phyloP scores from a whole-genome alignment of 768 basidiomycete genomes.

The Leccinum fibrillosum region DNA sequence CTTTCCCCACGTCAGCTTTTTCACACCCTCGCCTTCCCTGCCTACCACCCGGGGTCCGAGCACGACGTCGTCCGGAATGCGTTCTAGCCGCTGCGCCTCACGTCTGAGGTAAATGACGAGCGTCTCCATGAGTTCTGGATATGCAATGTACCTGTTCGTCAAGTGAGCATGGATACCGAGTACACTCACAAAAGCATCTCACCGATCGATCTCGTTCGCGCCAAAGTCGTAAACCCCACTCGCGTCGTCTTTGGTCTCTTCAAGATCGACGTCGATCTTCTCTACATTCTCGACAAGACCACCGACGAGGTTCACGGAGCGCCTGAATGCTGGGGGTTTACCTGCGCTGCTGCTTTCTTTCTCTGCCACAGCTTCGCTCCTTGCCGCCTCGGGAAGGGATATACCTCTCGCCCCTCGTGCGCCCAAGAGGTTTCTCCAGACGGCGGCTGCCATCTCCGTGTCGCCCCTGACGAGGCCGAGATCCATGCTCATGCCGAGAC shows the following conservation, averaged over 20 bases:
- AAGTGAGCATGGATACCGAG: not conserved
- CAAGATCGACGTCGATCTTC: conserved; percentile 54
- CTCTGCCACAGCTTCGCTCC: not conserved
- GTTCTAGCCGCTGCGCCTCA: conserved; percentile 69
- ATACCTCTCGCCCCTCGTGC: conserved; percentile 79
- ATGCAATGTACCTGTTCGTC: conserved; percentile 64
- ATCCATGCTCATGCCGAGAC: conserved; percentile 76
- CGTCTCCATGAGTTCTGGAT: conserved; percentile 71
- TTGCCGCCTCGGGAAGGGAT: conserved; percentile 27
- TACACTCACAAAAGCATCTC: not conserved
- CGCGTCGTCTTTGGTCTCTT: conserved; percentile 60
- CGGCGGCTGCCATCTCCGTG: conserved; percentile 76
- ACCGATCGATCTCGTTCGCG: conserved; percentile 43
- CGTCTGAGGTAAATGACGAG: conserved; percentile 67
- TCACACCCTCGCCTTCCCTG: conserved; percentile 31
- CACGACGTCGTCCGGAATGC: conserved; percentile 40
- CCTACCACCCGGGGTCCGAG: conserved; percentile 33
- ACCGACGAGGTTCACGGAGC: conserved; percentile 69
- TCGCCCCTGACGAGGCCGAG: conserved; percentile 74
- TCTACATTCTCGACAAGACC: conserved; percentile 59
- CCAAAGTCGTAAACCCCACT: conserved; percentile 73
- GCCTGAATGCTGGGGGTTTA: conserved; percentile 40
- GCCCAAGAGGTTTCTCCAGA: conserved; percentile 92
- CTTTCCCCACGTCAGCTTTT: conserved; percentile 29
- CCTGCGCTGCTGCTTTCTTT: not conserved